phyloP scores from a whole-genome alignment of 768 basidiomycete species.

The Pilatotrama ljubarskyi region DNA sequence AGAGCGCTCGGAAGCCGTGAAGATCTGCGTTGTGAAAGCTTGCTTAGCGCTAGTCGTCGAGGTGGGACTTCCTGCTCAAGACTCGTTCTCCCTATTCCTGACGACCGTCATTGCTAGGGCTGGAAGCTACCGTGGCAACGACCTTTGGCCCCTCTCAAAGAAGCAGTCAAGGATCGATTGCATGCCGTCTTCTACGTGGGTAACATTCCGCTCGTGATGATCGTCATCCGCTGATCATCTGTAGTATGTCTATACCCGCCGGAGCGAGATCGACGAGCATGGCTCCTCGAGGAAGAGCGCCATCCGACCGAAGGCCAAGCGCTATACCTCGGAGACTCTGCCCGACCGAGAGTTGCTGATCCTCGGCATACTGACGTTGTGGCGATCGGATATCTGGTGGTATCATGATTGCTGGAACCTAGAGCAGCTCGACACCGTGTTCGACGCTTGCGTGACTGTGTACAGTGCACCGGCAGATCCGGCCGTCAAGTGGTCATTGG shows the following conservation, averaged over 20 bases:
- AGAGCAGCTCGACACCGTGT: constrained; percentile 48
- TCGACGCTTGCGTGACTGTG: constrained; percentile 47
- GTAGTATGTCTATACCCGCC: constrained; percentile 41
- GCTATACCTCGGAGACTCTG: constrained; percentile 56
- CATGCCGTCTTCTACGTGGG: constrained; percentile 58
- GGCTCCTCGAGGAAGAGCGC: constrained; percentile 56
- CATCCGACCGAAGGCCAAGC: constrained; percentile 61
- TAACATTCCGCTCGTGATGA: not conserved
- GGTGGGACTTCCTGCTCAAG: constrained; percentile 34
- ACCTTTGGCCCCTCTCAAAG: constrained; percentile 49
- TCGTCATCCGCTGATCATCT: not conserved
- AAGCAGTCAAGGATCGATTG: constrained; percentile 47
- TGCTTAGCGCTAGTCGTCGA: constrained; percentile 68
- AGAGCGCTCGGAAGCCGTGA: constrained; percentile 79
- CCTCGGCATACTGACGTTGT: constrained; percentile 67
- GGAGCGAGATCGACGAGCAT: constrained; percentile 60
- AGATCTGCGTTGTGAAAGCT: constrained; percentile 75
- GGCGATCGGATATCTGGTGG: constrained; percentile 59
- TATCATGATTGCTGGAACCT: constrained; percentile 47
- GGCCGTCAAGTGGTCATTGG: constrained; percentile 62
- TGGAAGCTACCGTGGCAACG: constrained; percentile 57
- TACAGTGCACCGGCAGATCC: constrained; percentile 67
- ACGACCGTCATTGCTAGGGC: constrained; percentile 40
- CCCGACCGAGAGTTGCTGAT: constrained; percentile 70
- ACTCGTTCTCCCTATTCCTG: constrained; percentile 2